Evolutionary conservation across 257 asterid genomes (phyloP).

Genomic region (Cinchona pubescens): DNA sequence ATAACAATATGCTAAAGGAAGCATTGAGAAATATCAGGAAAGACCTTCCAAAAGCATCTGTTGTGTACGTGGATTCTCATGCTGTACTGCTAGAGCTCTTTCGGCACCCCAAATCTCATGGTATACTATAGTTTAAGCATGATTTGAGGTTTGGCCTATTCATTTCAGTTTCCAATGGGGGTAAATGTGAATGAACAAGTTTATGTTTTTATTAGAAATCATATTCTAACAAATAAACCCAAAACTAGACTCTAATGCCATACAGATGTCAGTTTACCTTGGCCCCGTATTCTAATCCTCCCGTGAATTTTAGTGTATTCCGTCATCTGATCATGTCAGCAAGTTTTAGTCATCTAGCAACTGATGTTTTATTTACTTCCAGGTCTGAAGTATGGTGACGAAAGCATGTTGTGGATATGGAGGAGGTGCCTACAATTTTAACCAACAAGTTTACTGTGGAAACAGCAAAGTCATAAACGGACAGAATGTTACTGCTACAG

Average conservation of each 20-base stretch:
- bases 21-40: conserved; percentile 44
- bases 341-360: no score
- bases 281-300: no score
- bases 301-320: no score
- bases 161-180: neutral
- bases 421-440: conserved; percentile 60
- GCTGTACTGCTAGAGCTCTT: conserved; percentile 62
- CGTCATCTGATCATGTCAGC: no score
- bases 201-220: no score
- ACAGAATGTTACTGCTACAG: conserved; percentile 35
- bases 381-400: conserved; percentile 67
- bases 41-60: conserved; percentile 49
- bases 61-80: conserved; percentile 55
- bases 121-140: conserved; percentile 21
- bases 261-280: no score
- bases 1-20: conserved; percentile 53
- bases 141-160: no score
- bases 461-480: conserved; percentile 45
- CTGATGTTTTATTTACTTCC: conserved; percentile 7
- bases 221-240: no score
- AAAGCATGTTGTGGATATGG: conserved; percentile 83
- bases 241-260: no score
- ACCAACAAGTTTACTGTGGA: conserved; percentile 49
- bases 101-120: conserved; percentile 65
- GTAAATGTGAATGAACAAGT: no score